Evolutionary conservation across 1,139 yeast genomes (phyloP).

Genomic region (Zygotorulaspora mrakii): DNA sequence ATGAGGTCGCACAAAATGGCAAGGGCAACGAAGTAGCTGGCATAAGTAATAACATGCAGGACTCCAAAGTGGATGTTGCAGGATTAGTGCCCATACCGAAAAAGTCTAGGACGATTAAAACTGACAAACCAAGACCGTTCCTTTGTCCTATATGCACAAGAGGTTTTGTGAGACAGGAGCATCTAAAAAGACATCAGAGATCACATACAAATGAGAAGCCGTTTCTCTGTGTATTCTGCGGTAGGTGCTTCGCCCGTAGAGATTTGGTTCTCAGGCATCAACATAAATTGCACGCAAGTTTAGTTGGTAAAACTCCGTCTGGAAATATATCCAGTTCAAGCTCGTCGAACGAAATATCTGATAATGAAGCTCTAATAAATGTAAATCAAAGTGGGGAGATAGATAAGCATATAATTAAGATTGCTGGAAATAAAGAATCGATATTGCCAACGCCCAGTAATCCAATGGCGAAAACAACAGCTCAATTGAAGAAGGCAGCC

Average conservation of each 20-base stretch:
- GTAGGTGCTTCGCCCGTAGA: slow-evolving; percentile 87
- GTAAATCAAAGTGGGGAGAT: slow-evolving; percentile 8
- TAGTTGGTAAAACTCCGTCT: slow-evolving; percentile 33
- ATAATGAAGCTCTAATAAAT: slow-evolving; percentile 2
- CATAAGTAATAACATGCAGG: slow-evolving; percentile 1
- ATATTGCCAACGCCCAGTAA: slow-evolving; percentile 37
- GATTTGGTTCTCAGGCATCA: slow-evolving; percentile 91
- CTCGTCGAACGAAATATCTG: slow-evolving; percentile 12
- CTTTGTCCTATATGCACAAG: slow-evolving; percentile 88
- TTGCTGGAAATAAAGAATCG: slow-evolving; percentile 39
- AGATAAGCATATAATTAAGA: slow-evolving; percentile 37
- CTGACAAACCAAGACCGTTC: slow-evolving; percentile 88
- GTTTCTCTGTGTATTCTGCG: slow-evolving; percentile 94
- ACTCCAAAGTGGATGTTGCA: slow-evolving; percentile 4
- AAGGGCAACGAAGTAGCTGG: neutral
- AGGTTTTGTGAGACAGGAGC: slow-evolving; percentile 94
- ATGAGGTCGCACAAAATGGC: neutral
- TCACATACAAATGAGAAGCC: slow-evolving; percentile 97
- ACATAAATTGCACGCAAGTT: slow-evolving; percentile 79
- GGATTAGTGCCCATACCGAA: slow-evolving; percentile 73
- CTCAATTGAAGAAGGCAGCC: slow-evolving; percentile 29
- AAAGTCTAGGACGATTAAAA: slow-evolving; percentile 76
- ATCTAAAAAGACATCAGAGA: slow-evolving; percentile 87
- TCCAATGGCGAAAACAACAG: slow-evolving; percentile 29
- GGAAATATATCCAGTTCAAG: slow-evolving; percentile 11